Percentiles rank a stretch among this genome's conserved stretches.
phyloP scores from a whole-genome alignment of 2,329 filamentous ascomycete genomes.

The Xylaria sp. region DNA sequence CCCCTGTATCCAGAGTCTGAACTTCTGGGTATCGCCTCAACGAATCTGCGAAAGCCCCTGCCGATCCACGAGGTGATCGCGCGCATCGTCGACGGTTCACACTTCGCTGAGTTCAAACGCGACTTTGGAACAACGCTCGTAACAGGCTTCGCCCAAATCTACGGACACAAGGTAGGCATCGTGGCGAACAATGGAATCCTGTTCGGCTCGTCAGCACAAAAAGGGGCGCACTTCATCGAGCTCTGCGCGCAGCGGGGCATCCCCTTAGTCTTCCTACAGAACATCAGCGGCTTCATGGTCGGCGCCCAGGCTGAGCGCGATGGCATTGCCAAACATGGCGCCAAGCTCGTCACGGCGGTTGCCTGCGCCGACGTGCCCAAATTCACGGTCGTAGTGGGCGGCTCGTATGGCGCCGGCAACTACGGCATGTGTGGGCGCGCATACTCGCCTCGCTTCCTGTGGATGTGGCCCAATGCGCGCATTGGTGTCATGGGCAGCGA shows the following conservation, averaged over 20 bases:
- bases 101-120: slow-evolving; percentile 94
- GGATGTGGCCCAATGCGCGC: slow-evolving; percentile 98
- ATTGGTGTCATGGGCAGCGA: slow-evolving; percentile 97
- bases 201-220: slow-evolving; percentile 87
- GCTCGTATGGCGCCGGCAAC: slow-evolving; percentile 92
- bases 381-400: slow-evolving; percentile 95
- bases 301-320: slow-evolving; percentile 90
- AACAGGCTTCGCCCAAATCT: slow-evolving; percentile 89
- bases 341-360: slow-evolving; percentile 95
- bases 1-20: slow-evolving; percentile 84
- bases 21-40: slow-evolving; percentile 87
- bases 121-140: slow-evolving; percentile 90
- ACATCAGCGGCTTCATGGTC: slow-evolving; percentile 99
- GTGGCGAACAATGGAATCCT: slow-evolving; percentile 96
- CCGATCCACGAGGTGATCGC: slow-evolving; percentile 91
- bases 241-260: slow-evolving; percentile 90
- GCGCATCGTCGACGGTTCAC: slow-evolving; percentile 88
- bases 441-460: slow-evolving; percentile 89
- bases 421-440: slow-evolving; percentile 98
- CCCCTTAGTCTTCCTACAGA: slow-evolving; percentile 92
- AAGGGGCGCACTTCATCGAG: slow-evolving; percentile 97
- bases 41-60: slow-evolving; percentile 86
- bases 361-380: slow-evolving; percentile 95
- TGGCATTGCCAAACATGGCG: slow-evolving; percentile 97
- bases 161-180: slow-evolving; percentile 91